These are phyloP conservation scores for Blastosporella zonata DNA, from an alignment of 1,284 basidiomycete genomes.

Conservation along the genomic window DNA sequence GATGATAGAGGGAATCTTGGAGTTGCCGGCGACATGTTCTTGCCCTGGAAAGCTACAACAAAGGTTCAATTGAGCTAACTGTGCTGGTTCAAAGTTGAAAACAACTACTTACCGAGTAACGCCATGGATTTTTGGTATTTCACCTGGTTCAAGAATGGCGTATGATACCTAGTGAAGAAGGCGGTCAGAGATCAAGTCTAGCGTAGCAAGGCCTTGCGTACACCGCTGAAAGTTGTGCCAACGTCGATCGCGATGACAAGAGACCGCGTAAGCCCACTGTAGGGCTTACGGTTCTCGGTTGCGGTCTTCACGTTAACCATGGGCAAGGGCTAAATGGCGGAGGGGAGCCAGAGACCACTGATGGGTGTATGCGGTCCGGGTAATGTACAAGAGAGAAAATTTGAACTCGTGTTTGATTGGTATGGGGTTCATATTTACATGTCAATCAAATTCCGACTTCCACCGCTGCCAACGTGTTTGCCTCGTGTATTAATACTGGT, in stretches of 20 bases:
- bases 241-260: conserved; percentile 74
- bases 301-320: conserved; percentile 38
- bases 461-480: conserved; percentile 16
- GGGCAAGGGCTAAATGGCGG: conserved; percentile 9
- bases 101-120: conserved; percentile 55
- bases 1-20: conserved; percentile 74
- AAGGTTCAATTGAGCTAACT: not conserved
- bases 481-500: conserved; percentile 7
- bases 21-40: conserved; percentile 79
- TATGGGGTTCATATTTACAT: conserved; percentile 10
- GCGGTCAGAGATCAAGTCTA: conserved; percentile 9
- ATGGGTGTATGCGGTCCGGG: not conserved
- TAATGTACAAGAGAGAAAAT: conserved; percentile 13
- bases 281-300: conserved; percentile 66
- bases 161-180: conserved; percentile 52
- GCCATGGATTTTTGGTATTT: conserved; percentile 70
- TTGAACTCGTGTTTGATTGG: conserved; percentile 21
- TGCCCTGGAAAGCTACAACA: conserved; percentile 69
- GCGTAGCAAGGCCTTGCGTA: conserved; percentile 24
- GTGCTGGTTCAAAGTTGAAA: not conserved
- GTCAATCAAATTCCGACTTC: conserved; percentile 15
- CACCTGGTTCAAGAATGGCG: conserved; percentile 70
- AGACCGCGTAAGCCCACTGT: conserved; percentile 55
- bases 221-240: conserved; percentile 73
- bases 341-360: conserved; percentile 5